Conservation (phyloP, 2,329 filamentous ascomycete genomes). For the Alternaria metachromatica region DNA sequence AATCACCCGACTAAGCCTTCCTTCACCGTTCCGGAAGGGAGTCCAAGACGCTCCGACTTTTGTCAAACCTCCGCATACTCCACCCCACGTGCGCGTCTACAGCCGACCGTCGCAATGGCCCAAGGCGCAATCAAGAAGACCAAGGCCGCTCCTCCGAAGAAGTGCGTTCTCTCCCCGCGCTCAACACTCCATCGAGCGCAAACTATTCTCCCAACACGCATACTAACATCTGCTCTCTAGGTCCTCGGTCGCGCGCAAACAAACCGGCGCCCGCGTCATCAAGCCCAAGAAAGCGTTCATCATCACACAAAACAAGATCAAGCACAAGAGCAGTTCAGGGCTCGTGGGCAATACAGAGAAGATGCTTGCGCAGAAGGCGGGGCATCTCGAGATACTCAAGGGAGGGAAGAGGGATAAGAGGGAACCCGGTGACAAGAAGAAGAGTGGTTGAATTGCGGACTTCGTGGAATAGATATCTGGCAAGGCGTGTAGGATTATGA, state of each 20-base stretch:
- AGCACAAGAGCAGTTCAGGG: constrained; percentile 69
- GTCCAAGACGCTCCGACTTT: not conserved
- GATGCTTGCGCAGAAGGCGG: constrained; percentile 69
- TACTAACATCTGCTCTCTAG: constrained; percentile 7
- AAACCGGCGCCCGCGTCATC: constrained; percentile 67
- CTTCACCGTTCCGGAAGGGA: not conserved
- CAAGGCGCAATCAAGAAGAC: constrained; percentile 58
- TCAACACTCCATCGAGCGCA: not conserved
- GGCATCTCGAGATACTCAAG: constrained; percentile 71
- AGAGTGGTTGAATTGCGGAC: constrained; percentile 14
- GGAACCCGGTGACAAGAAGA: constrained; percentile 35
- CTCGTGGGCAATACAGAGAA: constrained; percentile 71
- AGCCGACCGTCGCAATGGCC: constrained; percentile 47
- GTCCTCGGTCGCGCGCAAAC: constrained; percentile 37
- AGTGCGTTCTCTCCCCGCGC: constrained; percentile 39
- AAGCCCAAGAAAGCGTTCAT: constrained; percentile 70
- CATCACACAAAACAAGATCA: constrained; percentile 67
- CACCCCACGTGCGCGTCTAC: constrained; percentile 6
- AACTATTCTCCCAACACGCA: constrained; percentile 5
- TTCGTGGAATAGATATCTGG: not conserved
- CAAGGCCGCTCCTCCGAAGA: constrained; percentile 45
- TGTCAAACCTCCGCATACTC: constrained; percentile 6
- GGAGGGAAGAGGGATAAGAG: constrained; percentile 67
- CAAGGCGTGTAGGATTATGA: not conserved
- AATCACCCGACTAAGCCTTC: not conserved